Evolutionary conservation across 2,329 filamentous ascomycete species (phyloP).

Genomic region (Sclerotinia glacialis): DNA sequence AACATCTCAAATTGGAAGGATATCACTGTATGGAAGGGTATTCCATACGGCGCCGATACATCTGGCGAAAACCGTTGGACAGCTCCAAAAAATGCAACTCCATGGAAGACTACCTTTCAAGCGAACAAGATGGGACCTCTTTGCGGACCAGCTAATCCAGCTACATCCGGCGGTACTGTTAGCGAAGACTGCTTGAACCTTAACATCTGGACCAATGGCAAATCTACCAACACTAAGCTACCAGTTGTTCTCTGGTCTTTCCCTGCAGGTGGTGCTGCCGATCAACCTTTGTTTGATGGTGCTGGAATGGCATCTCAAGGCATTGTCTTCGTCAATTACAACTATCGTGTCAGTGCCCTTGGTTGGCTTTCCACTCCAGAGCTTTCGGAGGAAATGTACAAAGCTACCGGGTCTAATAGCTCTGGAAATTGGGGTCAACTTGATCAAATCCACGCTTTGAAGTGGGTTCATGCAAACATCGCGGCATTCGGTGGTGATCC

Average conservation of each 20-base stretch:
- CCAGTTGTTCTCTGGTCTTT: conserved; percentile 42
- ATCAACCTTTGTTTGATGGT: conserved; percentile 30
- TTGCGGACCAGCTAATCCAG: conserved; percentile 33
- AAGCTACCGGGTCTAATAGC: conserved; percentile 24
- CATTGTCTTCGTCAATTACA: conserved; percentile 56
- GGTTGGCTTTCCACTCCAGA: conserved; percentile 54
- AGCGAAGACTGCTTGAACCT: conserved; percentile 47
- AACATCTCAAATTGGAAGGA: conserved; percentile 31
- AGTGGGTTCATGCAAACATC: conserved; percentile 59
- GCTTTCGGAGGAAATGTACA: conserved; percentile 27
- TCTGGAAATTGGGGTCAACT: conserved; percentile 48
- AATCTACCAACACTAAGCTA: conserved; percentile 14
- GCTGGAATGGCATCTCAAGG: conserved; percentile 30
- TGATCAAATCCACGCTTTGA: conserved; percentile 57
- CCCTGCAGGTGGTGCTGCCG: conserved; percentile 20
- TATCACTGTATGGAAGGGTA: conserved; percentile 25
- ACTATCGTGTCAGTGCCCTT: conserved; percentile 59
- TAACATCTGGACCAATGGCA: conserved; percentile 42
- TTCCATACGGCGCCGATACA: conserved; percentile 39
- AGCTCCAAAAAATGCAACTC: conserved; percentile 34
- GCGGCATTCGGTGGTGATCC: conserved; percentile 51
- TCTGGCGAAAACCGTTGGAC: conserved; percentile 43
- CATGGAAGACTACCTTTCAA: conserved; percentile 30
- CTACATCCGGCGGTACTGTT: conserved; percentile 27
- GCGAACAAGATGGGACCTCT: conserved; percentile 36